phyloP scores from a whole-genome alignment of 345 rosid species.

The Bruguiera gymnorhiza region DNA sequence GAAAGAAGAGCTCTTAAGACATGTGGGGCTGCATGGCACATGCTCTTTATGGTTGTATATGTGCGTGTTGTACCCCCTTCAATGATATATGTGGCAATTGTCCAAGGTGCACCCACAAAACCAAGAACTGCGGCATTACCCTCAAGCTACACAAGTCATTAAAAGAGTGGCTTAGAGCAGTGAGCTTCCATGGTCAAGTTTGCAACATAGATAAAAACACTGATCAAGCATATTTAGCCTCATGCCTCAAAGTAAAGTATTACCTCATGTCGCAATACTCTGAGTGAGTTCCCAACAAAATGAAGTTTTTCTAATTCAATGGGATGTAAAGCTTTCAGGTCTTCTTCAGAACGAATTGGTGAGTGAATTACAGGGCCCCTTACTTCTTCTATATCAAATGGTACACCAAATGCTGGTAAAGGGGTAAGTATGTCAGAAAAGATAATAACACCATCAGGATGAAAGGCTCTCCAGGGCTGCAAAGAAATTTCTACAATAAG shows the following conservation, averaged over 20 bases:
- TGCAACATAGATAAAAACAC: neutral
- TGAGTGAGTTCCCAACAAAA: conserved; percentile 75
- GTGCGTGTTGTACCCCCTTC: conserved; percentile 93
- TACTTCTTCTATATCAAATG: conserved; percentile 89
- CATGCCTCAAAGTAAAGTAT: conserved; percentile 14
- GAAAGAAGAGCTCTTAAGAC: conserved; percentile 71
- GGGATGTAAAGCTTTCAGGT: conserved; percentile 66
- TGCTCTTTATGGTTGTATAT: conserved; percentile 71
- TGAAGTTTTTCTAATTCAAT: conserved; percentile 69
- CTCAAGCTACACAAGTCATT: conserved; percentile 47
- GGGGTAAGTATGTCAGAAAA: conserved; percentile 97
- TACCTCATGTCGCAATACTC: conserved; percentile 76
- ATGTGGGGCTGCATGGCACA: conserved; percentile 84
- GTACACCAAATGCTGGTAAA: conserved; percentile 87
- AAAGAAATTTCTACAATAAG: conserved; percentile 89
- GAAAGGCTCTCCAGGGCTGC: conserved; percentile 95
- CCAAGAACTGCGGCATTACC: conserved; percentile 76
- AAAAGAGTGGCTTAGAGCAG: conserved; percentile 13
- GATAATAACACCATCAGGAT: conserved; percentile 85
- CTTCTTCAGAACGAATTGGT: conserved; percentile 66
- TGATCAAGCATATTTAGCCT: conserved; percentile 1
- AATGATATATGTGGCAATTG: conserved; percentile 82
- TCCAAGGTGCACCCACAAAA: conserved; percentile 96
- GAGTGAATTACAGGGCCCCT: conserved; percentile 82
- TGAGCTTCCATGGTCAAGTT: neutral